Base-by-base conservation (phyloP, 2,329 filamentous ascomycete genomes). In the Alternaria ventricosa region DNA sequence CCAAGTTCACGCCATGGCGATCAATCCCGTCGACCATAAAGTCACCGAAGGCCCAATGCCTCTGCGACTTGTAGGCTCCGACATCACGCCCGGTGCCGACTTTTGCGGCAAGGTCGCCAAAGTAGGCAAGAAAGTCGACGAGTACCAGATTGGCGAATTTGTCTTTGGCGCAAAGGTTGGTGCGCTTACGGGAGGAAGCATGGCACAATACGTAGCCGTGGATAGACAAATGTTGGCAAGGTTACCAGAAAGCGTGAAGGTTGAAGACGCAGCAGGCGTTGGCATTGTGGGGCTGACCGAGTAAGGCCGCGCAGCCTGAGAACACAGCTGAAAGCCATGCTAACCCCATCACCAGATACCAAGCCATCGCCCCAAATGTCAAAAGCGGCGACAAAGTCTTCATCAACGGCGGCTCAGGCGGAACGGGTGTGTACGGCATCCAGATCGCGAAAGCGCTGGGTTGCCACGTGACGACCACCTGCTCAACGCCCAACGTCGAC, bases 21-120 rank as follows among this genome's bases (percentile, higher is more conserved):
- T 90, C 66, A 91, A 91, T 73, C 88, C 88, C 0, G 86, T 86
- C 27, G 90, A 92, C 82, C 87, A 88, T 83, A 91, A 91, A 76
- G 67, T 87, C 2, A 82, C 86, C 10, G 88, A 90, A 71, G 78
- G 84, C 27, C 76, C 83, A 0, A 55, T 70, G 41, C 68, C 68
- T 1, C 28, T 74, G 12, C 67, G 65, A 22, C 61, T 72, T 6
- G 22, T 84, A 3, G 59, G 86, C 6, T 75, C 82, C 5, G 78
- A 79, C 22, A 60, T 79, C 44, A 63, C 79, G 7, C 83, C 83
- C 0, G 83, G 83, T 18, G 80, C 84, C 69, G 87, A 89, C 70
- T 85, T 86, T 66, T 80, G 81, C 66, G 87, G 87, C 23, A 79
- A 72, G 18, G 82, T 88, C 4, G 80, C 83, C 27, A 72, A 71